Percentiles rank a stretch among this genome's conserved stretches.
Evolutionary conservation across 495 filamentous ascomycete species (phyloP).

Genomic region (Apiosordaria backusii): DNA sequence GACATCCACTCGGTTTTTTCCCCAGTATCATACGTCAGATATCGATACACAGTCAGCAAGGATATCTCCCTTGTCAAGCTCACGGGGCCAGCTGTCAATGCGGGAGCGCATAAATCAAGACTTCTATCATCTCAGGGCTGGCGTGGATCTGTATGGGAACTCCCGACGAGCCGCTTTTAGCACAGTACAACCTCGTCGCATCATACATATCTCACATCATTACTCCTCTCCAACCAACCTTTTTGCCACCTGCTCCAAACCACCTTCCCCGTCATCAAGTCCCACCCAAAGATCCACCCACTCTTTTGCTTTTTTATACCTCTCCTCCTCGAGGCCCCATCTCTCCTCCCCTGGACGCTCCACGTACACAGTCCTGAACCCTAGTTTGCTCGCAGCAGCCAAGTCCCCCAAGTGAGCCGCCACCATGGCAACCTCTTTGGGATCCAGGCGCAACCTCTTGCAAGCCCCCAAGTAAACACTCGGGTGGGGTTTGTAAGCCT

Average conservation of each 20-base stretch:
- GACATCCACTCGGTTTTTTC: too few species aligned
- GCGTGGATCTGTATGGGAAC: neutral
- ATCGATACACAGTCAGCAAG: neutral
- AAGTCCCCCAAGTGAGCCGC: slow-evolving; percentile 71
- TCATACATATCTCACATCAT: neutral
- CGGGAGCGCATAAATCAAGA: neutral
- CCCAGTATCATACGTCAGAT: neutral
- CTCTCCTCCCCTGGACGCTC: slow-evolving; percentile 63
- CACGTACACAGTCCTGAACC: slow-evolving; percentile 72
- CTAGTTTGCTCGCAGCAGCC: slow-evolving; percentile 59
- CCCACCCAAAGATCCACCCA: slow-evolving; percentile 65
- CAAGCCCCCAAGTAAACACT: slow-evolving; percentile 66
- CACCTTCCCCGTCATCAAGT: slow-evolving; percentile 38
- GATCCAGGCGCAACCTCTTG: slow-evolving; percentile 51
- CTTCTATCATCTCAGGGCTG: neutral
- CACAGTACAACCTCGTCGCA: neutral
- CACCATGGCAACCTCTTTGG: slow-evolving; percentile 68
- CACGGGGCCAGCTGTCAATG: slow-evolving; percentile 1
- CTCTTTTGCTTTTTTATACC: slow-evolving; percentile 49
- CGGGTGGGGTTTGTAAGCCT: slow-evolving; percentile 73
- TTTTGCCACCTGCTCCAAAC: slow-evolving; percentile 53
- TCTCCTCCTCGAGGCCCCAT: slow-evolving; percentile 50
- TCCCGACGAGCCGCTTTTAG: neutral
- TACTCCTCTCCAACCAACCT: slow-evolving; percentile 33
- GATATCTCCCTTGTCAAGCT: neutral